These are phyloP conservation scores for Fusarium domesticum DNA, from an alignment of 2,329 filamentous ascomycete genomes.

Conservation along the genomic window DNA sequence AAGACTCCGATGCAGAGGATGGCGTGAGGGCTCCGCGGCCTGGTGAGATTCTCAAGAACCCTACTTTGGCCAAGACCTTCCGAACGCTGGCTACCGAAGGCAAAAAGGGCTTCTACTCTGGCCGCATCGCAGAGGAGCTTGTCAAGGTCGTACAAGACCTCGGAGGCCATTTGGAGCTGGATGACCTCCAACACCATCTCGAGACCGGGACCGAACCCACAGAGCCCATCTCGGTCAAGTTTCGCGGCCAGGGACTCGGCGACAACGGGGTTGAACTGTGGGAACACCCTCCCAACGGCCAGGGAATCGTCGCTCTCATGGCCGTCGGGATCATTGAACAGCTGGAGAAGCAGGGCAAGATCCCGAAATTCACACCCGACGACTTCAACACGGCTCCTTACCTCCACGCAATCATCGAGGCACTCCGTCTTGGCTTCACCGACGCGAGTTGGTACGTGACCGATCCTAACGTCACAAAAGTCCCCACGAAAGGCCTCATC, in stretches of 20 bases:
- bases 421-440: constrained; percentile 83
- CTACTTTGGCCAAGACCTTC: constrained; percentile 77
- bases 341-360: constrained; percentile 71
- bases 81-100: constrained; percentile 72
- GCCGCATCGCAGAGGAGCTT: constrained; percentile 75
- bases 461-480: constrained; percentile 69
- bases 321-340: constrained; percentile 88
- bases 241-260: constrained; percentile 58
- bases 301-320: constrained; percentile 93
- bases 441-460: constrained; percentile 89
- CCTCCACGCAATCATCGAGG: constrained; percentile 84
- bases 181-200: constrained; percentile 77
- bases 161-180: constrained; percentile 74
- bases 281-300: constrained; percentile 96
- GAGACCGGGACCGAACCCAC: constrained; percentile 69
- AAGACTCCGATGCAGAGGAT: constrained; percentile 62
- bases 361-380: constrained; percentile 63
- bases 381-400: constrained; percentile 82
- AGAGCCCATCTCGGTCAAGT: constrained; percentile 78
- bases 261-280: constrained; percentile 71
- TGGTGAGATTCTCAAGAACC: constrained; percentile 88
- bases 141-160: constrained; percentile 72
- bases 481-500: constrained; percentile 69
- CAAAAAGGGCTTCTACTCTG: constrained; percentile 88
- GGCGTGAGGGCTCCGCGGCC: constrained; percentile 72